Evolutionary conservation across 805 yeast species (phyloP), one percentile per base, ranked within the genome.

Genomic region (Torulaspora franciscae): DNA sequence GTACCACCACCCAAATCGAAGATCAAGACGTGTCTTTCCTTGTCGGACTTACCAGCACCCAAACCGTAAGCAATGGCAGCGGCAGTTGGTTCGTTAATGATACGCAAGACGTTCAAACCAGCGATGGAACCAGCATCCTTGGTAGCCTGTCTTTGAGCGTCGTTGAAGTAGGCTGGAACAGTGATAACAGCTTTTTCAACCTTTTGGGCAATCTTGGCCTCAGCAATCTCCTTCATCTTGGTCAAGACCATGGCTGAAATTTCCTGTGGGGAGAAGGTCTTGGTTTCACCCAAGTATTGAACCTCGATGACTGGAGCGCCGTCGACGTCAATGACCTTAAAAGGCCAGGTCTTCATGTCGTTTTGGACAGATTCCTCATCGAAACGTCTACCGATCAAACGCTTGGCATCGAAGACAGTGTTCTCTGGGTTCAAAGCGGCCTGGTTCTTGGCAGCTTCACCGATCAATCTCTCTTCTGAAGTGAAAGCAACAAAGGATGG

Each of bases 1-100:
- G 96, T 89, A 81, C 96, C 96, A 76, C 97, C 97, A 80, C 97
- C 97, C 69, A 89, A 81, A 74, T 89, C 96, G 77, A 88, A 89
- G 69, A 89, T 86, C 66, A 89, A 76, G 53, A 89, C 91, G 72
- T 88, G 87, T 71, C 83, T 83, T 75, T 89, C 96, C 55, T 77
- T 79, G 52, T 79, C 82, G 55, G 83, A 76, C 64, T 76, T 83
- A 72, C 87, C 88, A 62, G 89, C 88, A 81, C 91, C 95, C 62
- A 90, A 80, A 80, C 98, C 98, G 81, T 90, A 90, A 69, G 98
- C 97, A 76, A 90, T 88, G 61, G 97, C 97, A 65, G 97, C 97
- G 55, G 97, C 97, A 59, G 97, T 84, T 63, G 87, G 86, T 74
- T 81, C 86, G 77, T 81, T 81, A 59, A 81, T 81, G 69, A 81